A percentile compares a stretch with the other conserved stretches of the same genome.
Evolutionary conservation across 169 alveolate species (phyloP).

Genomic region (Amoebophrya sp.): DNA sequence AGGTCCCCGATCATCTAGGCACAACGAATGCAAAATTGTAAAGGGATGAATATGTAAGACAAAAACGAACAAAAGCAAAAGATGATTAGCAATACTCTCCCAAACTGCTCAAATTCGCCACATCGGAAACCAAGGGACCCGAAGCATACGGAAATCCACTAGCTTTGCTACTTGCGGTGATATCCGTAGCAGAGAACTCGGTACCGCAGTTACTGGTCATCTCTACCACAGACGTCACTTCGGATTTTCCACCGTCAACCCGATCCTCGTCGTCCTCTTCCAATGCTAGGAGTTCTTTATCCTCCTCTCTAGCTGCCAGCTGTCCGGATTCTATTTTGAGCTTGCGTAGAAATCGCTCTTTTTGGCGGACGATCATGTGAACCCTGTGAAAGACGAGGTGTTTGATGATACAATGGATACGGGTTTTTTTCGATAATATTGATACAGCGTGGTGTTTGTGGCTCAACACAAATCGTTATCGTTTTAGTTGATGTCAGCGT

Average conservation of each 20-base stretch:
- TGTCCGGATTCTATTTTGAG: not conserved
- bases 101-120: not conserved
- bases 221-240: not conserved
- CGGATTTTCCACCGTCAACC: not conserved
- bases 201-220: not conserved
- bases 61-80: not conserved
- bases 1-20: too few relatives aligned
- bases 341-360: not conserved
- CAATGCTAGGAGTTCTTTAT: not conserved
- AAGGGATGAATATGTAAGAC: too few relatives aligned
- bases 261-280: not conserved
- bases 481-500: too few relatives aligned
- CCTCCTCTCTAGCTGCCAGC: not conserved
- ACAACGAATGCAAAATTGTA: too few relatives aligned
- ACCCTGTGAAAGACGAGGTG: not conserved
- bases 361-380: not conserved
- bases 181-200: not conserved
- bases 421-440: too few relatives aligned
- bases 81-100: not conserved
- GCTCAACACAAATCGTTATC: too few relatives aligned
- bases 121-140: not conserved
- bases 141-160: too few relatives aligned
- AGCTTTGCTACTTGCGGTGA: not conserved
- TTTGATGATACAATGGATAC: too few relatives aligned
- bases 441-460: too few relatives aligned